Evolutionary conservation across 176 grass and related monocot genomes (phyloP).

Genomic region (Aegilops sharonensis): DNA sequence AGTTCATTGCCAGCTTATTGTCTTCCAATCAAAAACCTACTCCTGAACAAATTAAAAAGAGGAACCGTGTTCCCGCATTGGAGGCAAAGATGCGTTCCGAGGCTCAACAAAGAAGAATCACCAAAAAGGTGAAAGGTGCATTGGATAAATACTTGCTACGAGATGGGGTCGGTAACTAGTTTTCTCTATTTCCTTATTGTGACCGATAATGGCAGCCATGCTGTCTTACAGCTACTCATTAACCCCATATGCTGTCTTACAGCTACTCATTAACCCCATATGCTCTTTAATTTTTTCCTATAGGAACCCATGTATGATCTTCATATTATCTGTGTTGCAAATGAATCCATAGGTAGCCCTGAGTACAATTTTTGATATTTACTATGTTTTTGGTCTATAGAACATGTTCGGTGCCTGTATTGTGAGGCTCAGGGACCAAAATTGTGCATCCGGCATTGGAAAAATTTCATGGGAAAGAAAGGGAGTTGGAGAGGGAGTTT

Average conservation of each 20-base stretch:
- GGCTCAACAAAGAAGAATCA: neutral
- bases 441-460: conserved; percentile 5
- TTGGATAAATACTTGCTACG: neutral
- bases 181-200: neutral
- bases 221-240: neutral
- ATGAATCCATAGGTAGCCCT: conserved; percentile 9
- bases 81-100: neutral
- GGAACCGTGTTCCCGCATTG: neutral
- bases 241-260: neutral
- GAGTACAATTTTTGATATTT: conserved; percentile 5
- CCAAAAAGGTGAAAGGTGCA: neutral
- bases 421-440: conserved; percentile 13
- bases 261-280: neutral
- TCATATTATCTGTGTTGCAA: conserved; percentile 25
- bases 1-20: neutral
- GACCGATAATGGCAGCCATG: neutral
- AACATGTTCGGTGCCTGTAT: conserved; percentile 29
- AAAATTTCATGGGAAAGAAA: conserved; percentile 15
- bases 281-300: neutral
- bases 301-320: conserved; percentile 28
- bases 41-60: neutral
- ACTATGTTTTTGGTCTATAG: neutral
- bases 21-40: neutral
- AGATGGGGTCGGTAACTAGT: neutral
- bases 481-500: neutral